phyloP scores from a whole-genome alignment of 176 grass and related monocot genomes.

The sorghum (Sorghum bicolor) region DNA sequence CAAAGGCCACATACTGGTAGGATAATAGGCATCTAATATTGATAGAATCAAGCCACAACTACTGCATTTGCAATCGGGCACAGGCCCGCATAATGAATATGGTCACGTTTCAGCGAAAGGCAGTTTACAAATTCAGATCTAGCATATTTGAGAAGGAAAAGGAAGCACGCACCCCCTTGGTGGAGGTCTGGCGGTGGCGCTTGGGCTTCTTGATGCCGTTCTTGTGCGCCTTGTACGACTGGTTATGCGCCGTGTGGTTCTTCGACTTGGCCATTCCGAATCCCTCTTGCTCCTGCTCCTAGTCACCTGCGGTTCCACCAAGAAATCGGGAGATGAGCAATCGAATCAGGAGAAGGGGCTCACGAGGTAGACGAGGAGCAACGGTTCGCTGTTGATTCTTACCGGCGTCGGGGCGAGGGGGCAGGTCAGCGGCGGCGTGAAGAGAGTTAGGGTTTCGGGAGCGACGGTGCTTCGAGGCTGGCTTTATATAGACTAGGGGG shows the following conservation, averaged over 20 bases:
- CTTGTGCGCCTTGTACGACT: slow-evolving; percentile 80
- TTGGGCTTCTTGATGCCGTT: slow-evolving; percentile 94
- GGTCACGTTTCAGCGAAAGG: neutral
- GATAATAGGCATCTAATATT: neutral
- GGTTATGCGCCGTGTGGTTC: slow-evolving; percentile 95
- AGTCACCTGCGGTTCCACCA: neutral
- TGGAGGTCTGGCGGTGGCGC: slow-evolving; percentile 71
- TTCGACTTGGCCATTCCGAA: slow-evolving; percentile 86
- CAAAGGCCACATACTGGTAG: neutral
- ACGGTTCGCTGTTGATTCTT: neutral
- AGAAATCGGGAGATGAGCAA: neutral
- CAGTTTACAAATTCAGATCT: neutral
- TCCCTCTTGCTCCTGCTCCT: slow-evolving; percentile 20
- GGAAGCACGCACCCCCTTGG: slow-evolving; percentile 60
- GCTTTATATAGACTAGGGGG: slow-evolving; percentile 21
- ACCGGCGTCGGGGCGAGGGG: neutral
- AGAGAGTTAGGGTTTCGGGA: slow-evolving; percentile 45
- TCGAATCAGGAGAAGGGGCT: neutral
- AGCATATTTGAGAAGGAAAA: neutral
- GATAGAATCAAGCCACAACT: neutral
- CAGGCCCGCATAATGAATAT: neutral
- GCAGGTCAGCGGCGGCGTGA: slow-evolving; percentile 29
- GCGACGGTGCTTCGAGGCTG: too few species aligned
- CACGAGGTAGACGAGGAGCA: neutral
- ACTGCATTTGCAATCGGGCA: neutral